Evolutionary conservation across 2,329 filamentous ascomycete species (phyloP).

Genomic region (Aspergillus novofumigatus): DNA sequence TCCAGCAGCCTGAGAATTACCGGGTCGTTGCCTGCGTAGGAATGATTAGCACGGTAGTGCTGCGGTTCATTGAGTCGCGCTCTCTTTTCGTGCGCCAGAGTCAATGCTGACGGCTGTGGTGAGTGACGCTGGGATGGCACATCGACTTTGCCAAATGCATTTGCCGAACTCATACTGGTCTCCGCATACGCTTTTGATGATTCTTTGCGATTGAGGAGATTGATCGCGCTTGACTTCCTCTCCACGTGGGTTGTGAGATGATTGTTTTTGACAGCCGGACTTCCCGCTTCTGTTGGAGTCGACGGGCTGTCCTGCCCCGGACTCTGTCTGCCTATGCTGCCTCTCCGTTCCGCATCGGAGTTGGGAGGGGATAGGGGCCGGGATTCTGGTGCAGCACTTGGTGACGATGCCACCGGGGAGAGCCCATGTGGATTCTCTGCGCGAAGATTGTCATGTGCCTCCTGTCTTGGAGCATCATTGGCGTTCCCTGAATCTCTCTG

Average conservation of each 20-base stretch:
- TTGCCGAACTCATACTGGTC: slow-evolving; percentile 60
- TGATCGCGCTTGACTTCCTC: slow-evolving; percentile 54
- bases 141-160: slow-evolving; percentile 63
- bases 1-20: slow-evolving; percentile 65
- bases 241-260: slow-evolving; percentile 23
- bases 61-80: slow-evolving; percentile 24
- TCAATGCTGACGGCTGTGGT: slow-evolving; percentile 33
- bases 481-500: slow-evolving; percentile 29
- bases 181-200: slow-evolving; percentile 60
- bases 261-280: slow-evolving; percentile 23
- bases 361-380: slow-evolving; percentile 30
- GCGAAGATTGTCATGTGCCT: slow-evolving; percentile 19
- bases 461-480: slow-evolving; percentile 14
- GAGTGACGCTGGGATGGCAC: slow-evolving; percentile 42
- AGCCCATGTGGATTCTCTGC: slow-evolving; percentile 23
- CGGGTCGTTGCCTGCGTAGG: slow-evolving; percentile 74
- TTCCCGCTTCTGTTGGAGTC: slow-evolving; percentile 29
- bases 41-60: slow-evolving; percentile 65
- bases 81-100: slow-evolving; percentile 32
- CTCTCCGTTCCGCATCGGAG: slow-evolving; percentile 32
- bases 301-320: slow-evolving; percentile 28
- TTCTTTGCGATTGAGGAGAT: slow-evolving; percentile 56
- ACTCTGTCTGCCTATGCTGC: slow-evolving; percentile 21
- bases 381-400: slow-evolving; percentile 27
- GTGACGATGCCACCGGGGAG: slow-evolving; percentile 37